Conservation (phyloP, 768 basidiomycete species). For the Neoboletus magnificus region DNA sequence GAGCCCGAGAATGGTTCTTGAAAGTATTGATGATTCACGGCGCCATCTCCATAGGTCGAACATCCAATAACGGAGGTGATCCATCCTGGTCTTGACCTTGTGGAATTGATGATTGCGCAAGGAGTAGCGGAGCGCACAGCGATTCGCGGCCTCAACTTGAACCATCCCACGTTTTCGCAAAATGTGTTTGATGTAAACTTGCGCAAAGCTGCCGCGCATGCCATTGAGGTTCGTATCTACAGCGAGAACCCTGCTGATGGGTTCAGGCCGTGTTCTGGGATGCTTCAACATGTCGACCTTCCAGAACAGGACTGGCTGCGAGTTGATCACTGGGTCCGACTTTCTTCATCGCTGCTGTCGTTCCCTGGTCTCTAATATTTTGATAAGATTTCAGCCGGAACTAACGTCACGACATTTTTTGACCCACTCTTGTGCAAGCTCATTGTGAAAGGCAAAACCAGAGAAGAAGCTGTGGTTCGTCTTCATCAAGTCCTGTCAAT, state of each 20-base stretch:
- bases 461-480: conserved; percentile 44
- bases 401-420: conserved; percentile 49
- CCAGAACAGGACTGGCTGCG: conserved; percentile 47
- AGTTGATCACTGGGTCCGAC: conserved; percentile 56
- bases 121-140: conserved; percentile 38
- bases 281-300: conserved; percentile 54
- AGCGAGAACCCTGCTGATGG: conserved; percentile 57
- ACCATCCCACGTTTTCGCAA: conserved; percentile 36
- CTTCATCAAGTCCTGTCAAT: conserved; percentile 38
- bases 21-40: background rate
- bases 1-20: background rate
- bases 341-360: background rate
- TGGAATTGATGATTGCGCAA: conserved; percentile 63
- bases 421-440: conserved; percentile 62
- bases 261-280: conserved; percentile 58
- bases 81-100: conserved; percentile 55
- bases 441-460: conserved; percentile 46
- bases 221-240: conserved; percentile 59
- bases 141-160: conserved; percentile 11
- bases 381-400: conserved; percentile 47
- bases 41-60: conserved; percentile 48
- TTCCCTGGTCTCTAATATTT: background rate
- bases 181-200: conserved; percentile 31
- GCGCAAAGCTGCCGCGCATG: conserved; percentile 26
- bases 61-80: conserved; percentile 61